Base-by-base conservation (phyloP, 2,329 filamentous ascomycete genomes). In the Colletotrichum australisinense region DNA sequence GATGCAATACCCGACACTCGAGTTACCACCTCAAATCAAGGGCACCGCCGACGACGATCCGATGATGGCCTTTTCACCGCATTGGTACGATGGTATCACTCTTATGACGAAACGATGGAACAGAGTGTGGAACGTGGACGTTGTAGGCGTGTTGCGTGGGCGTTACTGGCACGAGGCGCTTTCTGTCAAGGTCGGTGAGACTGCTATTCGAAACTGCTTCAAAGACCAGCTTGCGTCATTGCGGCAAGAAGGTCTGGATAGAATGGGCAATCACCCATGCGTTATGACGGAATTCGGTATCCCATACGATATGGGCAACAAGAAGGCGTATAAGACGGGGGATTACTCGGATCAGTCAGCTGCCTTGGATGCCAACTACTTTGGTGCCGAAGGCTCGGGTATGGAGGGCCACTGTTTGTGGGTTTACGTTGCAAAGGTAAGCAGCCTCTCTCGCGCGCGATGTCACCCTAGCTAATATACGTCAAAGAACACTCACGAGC, bases 71-170 rank as follows among this genome's bases (percentile, higher is more conserved):
- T 98, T 98, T 81, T 93, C 97, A 11, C 95, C 95, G 1, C 97
- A 99, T 83, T 99, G 94, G 81, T 99, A 99, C 82, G 97, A 99
- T 78, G 97, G 97, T 12, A 93, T 99, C 69, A 99, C 97, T 0
- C 87, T 99, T 4, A 94, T 99, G 89, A 98, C 95, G 14, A 99
- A 99, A 84, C 97, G 98, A 82, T 99, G 97, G 97, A 99, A 98
- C 80, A 93, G 95, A 52, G 92, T 93, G 19, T 99, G 97, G 93
- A 99, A 99, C 77, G 93, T 99, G 8, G 97, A 99, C 80, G 94
- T 99, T 5, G 91, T 99, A 63, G 97, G 97, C 2, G 90, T 99
- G 16, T 86, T 99, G 56, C 93, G 97, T 58, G 97, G 97, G 14
- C 93, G 93, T 76, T 99, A 99, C 79, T 87, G 94, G 76, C 93